Percentiles rank a stretch among this genome's conserved stretches.
phyloP scores from a whole-genome alignment of 208 protist genomes.

The Acanthamoeba castellanii region DNA sequence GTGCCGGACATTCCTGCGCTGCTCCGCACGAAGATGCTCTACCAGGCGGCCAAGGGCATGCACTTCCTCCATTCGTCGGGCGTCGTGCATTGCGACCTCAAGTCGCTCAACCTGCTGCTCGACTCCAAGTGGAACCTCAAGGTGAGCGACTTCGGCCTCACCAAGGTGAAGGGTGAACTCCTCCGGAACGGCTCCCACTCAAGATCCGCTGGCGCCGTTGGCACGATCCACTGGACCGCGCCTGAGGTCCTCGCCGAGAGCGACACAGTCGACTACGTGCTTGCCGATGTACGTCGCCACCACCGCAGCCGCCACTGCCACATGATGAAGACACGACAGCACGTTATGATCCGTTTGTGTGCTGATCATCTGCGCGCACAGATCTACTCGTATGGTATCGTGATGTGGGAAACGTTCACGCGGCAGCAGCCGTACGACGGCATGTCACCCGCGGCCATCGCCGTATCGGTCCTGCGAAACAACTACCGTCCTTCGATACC shows the following conservation, averaged over 20 bases:
- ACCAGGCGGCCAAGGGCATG: constrained; percentile 68
- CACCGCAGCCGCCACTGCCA: not conserved
- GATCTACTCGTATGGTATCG: constrained; percentile 47
- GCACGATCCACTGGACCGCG: constrained; percentile 24
- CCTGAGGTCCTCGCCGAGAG: constrained; percentile 31
- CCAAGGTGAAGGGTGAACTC: constrained; percentile 54
- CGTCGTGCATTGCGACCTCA: constrained; percentile 1
- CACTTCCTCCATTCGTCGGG: constrained; percentile 53
- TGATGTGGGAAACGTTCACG: constrained; percentile 49
- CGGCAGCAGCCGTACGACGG: constrained; percentile 40
- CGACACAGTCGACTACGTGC: not conserved
- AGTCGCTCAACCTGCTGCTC: constrained; percentile 32
- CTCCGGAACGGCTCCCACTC: not conserved
- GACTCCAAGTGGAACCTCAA: constrained; percentile 53
- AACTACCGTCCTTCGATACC: not conserved
- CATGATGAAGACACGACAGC: no score
- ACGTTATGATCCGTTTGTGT: not conserved
- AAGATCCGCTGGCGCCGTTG: not conserved
- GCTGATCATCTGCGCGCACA: not conserved
- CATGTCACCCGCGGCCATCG: constrained; percentile 27
- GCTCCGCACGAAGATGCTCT: constrained; percentile 30
- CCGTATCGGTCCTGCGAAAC: constrained; percentile 35
- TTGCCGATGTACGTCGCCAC: not conserved
- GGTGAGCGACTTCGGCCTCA: constrained; percentile 52
- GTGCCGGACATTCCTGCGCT: constrained; percentile 1